Evolutionary conservation across 164 flowering plant species (phyloP), one percentile per base, ranked within the genome.

Genomic region (Annona cherimola): DNA sequence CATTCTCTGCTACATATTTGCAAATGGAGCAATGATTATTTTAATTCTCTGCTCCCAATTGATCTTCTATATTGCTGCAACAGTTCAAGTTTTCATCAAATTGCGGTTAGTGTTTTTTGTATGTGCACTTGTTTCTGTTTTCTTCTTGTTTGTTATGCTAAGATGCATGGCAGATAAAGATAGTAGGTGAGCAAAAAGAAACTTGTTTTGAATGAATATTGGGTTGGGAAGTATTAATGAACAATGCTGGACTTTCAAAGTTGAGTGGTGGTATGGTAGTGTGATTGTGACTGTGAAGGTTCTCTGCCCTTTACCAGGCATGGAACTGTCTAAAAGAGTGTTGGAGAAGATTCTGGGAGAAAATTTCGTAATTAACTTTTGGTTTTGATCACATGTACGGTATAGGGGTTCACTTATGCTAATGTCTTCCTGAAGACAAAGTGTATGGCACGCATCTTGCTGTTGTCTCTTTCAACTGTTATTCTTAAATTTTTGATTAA

Each of bases 51-150:
- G 79, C 68, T 84, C 98, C 69, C 91, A 89, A 74, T 76, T 86
- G 77, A 73, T 85, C 78, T 86, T 93, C 84, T 87, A 88, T 72
- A 76, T 74, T 50, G 82, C 85, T 83, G 96, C 97, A n/a, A 71
- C 77, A 55, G 71, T 80, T 42, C 93, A 90, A 72, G 82, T 88
- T 71, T 88, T 86, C 79, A 65, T 92, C 72, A 92, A 82, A 83
- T 80, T 80, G 76, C 68, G 97, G 99, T 96, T 61, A 74, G 95
- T 82, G 4, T 2, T 35, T 68, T 14, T 67, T 26, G 35, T 26
- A 26, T 26, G 35, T 26, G 35, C 35, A 26, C 35, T 26, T 26
- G 35, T 66, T 26, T 41, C 12, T 45, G 2, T 61, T 26, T 42
- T 61, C n/a, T 16, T 44, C 61, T 61, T 60, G 42, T 68, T 45